A percentile compares a stretch with the other conserved stretches of the same genome.
phyloP scores from a whole-genome alignment of 2,329 filamentous ascomycete species.

The Canariomyces notabilis region DNA sequence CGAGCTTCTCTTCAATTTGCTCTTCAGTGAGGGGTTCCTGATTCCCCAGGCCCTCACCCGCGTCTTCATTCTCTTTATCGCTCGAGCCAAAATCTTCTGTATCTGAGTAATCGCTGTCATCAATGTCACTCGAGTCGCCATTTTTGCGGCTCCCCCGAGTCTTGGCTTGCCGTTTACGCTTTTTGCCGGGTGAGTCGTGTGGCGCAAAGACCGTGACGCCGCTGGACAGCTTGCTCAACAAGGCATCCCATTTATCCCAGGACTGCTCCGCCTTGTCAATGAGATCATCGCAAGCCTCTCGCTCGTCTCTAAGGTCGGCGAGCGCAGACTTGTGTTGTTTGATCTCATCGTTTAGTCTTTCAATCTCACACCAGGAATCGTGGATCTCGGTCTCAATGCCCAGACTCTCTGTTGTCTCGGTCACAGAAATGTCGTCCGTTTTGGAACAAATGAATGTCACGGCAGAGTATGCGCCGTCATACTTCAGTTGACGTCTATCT shows the following conservation, averaged over 20 bases:
- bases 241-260: slow-evolving; percentile 23
- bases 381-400: slow-evolving; percentile 18
- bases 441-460: slow-evolving; percentile 60
- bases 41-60: slow-evolving; percentile 2
- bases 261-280: slow-evolving; percentile 21
- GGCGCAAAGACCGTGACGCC: slow-evolving; percentile 25
- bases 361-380: slow-evolving; percentile 11
- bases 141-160: slow-evolving; percentile 18
- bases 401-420: slow-evolving; percentile 24
- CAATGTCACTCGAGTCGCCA: slow-evolving; percentile 9
- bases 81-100: slow-evolving; percentile 13
- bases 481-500: slow-evolving; percentile 47
- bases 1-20: slow-evolving; percentile 28
- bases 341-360: neutral
- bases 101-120: slow-evolving; percentile 18
- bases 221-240: slow-evolving; percentile 12
- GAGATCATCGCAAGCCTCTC: slow-evolving; percentile 29
- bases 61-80: slow-evolving; percentile 22
- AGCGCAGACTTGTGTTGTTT: slow-evolving; percentile 4
- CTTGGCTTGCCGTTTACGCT: slow-evolving; percentile 22
- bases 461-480: slow-evolving; percentile 48
- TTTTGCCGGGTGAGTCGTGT: slow-evolving; percentile 15
- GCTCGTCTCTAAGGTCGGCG: slow-evolving; percentile 27
- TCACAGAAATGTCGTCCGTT: slow-evolving; percentile 50
- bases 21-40: slow-evolving; percentile 16